phyloP scores from a whole-genome alignment of 164 flowering plant genomes.

The Houttuynia cordata region DNA sequence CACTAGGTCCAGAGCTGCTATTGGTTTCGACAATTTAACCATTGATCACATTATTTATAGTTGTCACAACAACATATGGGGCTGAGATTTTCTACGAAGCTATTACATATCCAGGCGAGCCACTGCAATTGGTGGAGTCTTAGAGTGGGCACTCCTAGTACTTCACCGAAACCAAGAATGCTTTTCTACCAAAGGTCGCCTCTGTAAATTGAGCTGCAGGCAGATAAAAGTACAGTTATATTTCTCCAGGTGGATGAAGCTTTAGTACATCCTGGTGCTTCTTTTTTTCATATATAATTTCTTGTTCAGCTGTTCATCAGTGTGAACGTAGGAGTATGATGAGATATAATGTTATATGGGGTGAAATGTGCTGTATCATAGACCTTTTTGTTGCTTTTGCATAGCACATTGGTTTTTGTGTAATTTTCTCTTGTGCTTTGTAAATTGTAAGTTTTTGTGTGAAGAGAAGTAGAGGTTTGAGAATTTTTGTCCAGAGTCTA shows the following conservation, averaged over 20 bases:
- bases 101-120: neutral
- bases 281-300: slow-evolving; percentile 7
- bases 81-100: neutral
- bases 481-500: too few relatives aligned
- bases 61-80: neutral
- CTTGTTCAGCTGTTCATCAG: slow-evolving; percentile 14
- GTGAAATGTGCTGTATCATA: slow-evolving; percentile 20
- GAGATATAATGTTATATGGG: slow-evolving; percentile 5
- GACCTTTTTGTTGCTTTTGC: slow-evolving; percentile 2
- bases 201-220: slow-evolving; percentile 50
- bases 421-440: slow-evolving; percentile 14
- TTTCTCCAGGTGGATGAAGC: slow-evolving; percentile 24
- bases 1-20: neutral
- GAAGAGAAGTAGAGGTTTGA: too few relatives aligned
- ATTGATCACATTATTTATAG: neutral
- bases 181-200: slow-evolving; percentile 9
- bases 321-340: too few relatives aligned
- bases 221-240: slow-evolving; percentile 18
- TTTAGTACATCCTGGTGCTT: slow-evolving; percentile 14
- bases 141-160: neutral
- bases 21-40: neutral
- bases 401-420: slow-evolving; percentile 12
- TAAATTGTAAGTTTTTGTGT: slow-evolving; percentile 27
- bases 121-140: neutral
- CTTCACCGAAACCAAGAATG: slow-evolving; percentile 8